Percentiles rank a stretch among this genome's conserved stretches.
phyloP scores from a whole-genome alignment of 192 early-diverging fungal species.

The Coemansia sp. region DNA sequence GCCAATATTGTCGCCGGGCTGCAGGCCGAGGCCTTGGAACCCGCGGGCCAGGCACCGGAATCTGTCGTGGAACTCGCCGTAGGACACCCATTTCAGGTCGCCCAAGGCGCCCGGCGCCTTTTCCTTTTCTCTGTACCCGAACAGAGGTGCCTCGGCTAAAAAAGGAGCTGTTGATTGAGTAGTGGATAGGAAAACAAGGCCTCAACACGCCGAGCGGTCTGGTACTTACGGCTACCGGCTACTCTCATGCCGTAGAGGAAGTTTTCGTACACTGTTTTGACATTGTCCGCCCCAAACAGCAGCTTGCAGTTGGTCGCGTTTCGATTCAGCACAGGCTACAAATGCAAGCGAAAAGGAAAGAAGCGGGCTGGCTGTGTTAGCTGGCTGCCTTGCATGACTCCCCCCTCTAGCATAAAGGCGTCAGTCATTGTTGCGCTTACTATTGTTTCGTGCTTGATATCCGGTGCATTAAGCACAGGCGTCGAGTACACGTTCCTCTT shows the following conservation, averaged over 20 bases:
- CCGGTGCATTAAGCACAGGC: conserved; percentile 43
- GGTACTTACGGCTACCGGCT: conserved; percentile 57
- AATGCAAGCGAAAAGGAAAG: background rate
- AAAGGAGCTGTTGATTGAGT: background rate
- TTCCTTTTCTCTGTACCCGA: conserved; percentile 32
- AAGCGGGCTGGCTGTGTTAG: background rate
- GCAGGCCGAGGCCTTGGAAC: conserved; percentile 43
- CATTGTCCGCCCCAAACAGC: conserved; percentile 56
- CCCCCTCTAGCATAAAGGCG: background rate
- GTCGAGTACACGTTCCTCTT: conserved; percentile 38
- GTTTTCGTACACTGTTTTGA: conserved; percentile 72
- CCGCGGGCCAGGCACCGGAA: conserved; percentile 45
- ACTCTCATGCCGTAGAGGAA: conserved; percentile 68
- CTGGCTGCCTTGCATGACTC: background rate
- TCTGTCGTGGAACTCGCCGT: conserved; percentile 55
- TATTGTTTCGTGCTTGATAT: conserved; percentile 42
- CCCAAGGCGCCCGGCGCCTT: conserved; percentile 1
- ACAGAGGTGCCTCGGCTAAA: conserved; percentile 33
- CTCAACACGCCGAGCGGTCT: background rate
- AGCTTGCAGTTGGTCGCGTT: conserved; percentile 48
- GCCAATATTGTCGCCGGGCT: conserved; percentile 53
- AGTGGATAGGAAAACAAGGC: background rate
- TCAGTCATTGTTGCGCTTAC: conserved; percentile 15
- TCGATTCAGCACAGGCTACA: conserved; percentile 50
- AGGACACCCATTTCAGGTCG: conserved; percentile 64